These are phyloP conservation scores for Aspergillus caelatus DNA, from an alignment of 2,329 filamentous ascomycete genomes.

Conservation along the genomic window DNA sequence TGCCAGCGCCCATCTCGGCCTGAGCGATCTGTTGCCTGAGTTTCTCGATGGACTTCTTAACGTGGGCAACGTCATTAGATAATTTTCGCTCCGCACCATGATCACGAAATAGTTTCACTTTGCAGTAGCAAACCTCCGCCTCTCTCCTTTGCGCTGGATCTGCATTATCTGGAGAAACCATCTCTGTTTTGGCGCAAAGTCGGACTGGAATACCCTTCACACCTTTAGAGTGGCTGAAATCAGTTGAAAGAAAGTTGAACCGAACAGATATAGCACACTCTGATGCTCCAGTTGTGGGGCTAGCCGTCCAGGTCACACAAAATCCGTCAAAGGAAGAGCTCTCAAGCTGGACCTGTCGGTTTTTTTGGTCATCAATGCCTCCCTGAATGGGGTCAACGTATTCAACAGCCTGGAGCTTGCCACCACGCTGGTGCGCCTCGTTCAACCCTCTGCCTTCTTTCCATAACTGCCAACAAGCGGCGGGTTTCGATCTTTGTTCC, in stretches of 20 bases:
- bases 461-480: constrained; percentile 86
- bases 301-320: constrained; percentile 84
- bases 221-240: constrained; percentile 98
- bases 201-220: constrained; percentile 96
- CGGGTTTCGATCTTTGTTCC: constrained; percentile 81
- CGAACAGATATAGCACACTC: constrained; percentile 89
- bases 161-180: constrained; percentile 59
- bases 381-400: constrained; percentile 72
- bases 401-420: constrained; percentile 91
- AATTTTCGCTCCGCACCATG: constrained; percentile 94
- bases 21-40: constrained; percentile 91
- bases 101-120: constrained; percentile 95
- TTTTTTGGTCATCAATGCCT: constrained; percentile 59
- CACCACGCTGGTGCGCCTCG: constrained; percentile 90
- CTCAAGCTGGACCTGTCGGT: constrained; percentile 68
- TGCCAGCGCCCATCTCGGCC: constrained; percentile 62
- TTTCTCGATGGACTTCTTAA: constrained; percentile 96
- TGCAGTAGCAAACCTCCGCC: constrained; percentile 89
- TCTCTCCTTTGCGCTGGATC: constrained; percentile 32
- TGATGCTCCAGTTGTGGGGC: constrained; percentile 61
- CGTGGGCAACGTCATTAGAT: constrained; percentile 89
- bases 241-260: constrained; percentile 97
- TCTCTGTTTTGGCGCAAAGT: constrained; percentile 85
- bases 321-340: constrained; percentile 90
- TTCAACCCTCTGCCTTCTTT: constrained; percentile 96